Conservation (phyloP, 2,329 filamentous ascomycete genomes). For the Emergomyces orientalis region DNA sequence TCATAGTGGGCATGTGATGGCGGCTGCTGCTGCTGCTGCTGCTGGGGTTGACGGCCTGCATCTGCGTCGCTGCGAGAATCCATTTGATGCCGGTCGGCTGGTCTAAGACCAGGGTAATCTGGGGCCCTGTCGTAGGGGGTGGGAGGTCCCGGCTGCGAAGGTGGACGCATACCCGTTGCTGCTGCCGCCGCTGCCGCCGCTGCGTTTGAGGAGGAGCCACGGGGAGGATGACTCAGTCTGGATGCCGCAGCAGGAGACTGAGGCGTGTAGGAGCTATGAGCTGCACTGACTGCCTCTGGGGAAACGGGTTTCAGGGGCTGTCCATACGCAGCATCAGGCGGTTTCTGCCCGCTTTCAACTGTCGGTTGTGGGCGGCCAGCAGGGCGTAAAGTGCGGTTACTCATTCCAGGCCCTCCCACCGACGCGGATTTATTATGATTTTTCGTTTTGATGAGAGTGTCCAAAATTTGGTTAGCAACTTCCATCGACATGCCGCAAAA, state of each 20-base stretch:
- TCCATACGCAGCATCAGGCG: conserved; percentile 29
- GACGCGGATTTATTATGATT: conserved; percentile 53
- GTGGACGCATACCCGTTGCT: conserved; percentile 37
- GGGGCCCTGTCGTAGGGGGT: conserved; percentile 36
- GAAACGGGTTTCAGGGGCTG: conserved; percentile 30
- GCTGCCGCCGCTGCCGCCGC: conserved; percentile 43
- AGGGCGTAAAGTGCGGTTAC: conserved; percentile 57
- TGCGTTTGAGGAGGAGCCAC: conserved; percentile 41
- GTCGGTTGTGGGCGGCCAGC: conserved; percentile 36
- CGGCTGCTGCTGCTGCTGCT: conserved; percentile 28
- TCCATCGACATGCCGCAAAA: conserved; percentile 99
- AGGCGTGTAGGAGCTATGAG: conserved; percentile 35
- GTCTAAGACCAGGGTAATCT: conserved; percentile 30
- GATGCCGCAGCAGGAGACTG: conserved; percentile 38
- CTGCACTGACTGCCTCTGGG: conserved; percentile 35
- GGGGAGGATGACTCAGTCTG: conserved; percentile 34
- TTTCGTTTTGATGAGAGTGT: conserved; percentile 74
- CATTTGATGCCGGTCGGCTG: conserved; percentile 26
- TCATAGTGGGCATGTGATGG: conserved; percentile 41
- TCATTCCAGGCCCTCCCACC: conserved; percentile 45
- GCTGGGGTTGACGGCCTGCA: conserved; percentile 12
- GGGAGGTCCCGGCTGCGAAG: conserved; percentile 32
- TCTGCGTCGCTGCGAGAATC: conserved; percentile 32
- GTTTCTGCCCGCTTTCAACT: conserved; percentile 29
- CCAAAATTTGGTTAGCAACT: conserved; percentile 84